These are phyloP conservation scores for Sclerotiophoma versabilis DNA, from an alignment of 2,329 filamentous ascomycete genomes.

Conservation along the genomic window DNA sequence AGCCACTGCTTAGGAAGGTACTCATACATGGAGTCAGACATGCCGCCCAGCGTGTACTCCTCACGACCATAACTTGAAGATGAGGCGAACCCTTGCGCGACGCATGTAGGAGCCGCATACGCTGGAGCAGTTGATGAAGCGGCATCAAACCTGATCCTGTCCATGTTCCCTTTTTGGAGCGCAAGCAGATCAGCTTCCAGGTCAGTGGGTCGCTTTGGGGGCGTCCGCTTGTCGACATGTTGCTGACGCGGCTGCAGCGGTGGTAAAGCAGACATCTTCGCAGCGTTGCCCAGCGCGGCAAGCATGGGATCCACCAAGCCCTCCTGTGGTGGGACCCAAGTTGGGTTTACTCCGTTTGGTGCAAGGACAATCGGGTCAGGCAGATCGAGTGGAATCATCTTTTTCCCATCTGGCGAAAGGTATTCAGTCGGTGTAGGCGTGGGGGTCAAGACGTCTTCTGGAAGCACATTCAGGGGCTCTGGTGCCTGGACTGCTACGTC, in stretches of 20 bases:
- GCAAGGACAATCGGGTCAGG: conserved; percentile 39
- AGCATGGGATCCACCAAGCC: conserved; percentile 16
- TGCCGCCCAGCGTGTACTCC: conserved; percentile 49
- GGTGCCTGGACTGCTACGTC: conserved; percentile 34
- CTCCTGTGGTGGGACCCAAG: conserved; percentile 18
- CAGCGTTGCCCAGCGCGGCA: conserved; percentile 13
- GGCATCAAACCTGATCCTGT: conserved; percentile 3
- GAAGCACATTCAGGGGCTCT: conserved; percentile 5
- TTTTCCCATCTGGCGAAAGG: conserved; percentile 40
- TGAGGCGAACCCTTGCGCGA: conserved; percentile 63
- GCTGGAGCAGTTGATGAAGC: conserved; percentile 2
- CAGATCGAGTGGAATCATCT: conserved; percentile 41
- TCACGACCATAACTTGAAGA: conserved; percentile 56
- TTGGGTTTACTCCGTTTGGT: conserved; percentile 25
- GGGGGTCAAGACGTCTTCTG: conserved; percentile 1
- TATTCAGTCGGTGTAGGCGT: conserved; percentile 24
- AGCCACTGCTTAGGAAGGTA: conserved; percentile 58
- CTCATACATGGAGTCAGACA: conserved; percentile 52
- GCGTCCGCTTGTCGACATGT: conserved; percentile 27
- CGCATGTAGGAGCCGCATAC: conserved; percentile 34
- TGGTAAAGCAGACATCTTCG: conserved; percentile 22
- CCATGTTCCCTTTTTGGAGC: conserved; percentile 8
- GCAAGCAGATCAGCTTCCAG: conserved; percentile 10
- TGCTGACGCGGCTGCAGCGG: conserved; percentile 33
- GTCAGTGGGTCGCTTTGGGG: conserved; percentile 12